Evolutionary conservation across 2,329 filamentous ascomycete genomes (phyloP).

Genomic region (Aspergillus neotritici): DNA sequence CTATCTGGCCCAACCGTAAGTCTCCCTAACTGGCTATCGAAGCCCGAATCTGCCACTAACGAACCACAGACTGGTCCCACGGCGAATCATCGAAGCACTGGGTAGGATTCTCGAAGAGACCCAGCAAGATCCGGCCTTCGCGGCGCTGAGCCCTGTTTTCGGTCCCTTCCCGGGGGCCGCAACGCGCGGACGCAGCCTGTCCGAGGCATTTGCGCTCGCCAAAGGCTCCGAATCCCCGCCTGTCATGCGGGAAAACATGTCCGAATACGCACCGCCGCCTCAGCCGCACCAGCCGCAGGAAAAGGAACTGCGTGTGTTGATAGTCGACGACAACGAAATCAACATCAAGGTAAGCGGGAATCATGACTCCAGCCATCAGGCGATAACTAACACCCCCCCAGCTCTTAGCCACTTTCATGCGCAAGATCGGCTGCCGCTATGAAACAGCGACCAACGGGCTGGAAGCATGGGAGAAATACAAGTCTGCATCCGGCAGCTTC

Average conservation of each 20-base stretch:
- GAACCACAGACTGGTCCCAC: conserved; percentile 21
- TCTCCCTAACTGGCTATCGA: not conserved
- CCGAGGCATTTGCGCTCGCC: conserved; percentile 13
- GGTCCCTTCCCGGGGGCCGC: conserved; percentile 8
- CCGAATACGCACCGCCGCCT: conserved; percentile 7
- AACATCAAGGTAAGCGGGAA: conserved; percentile 27
- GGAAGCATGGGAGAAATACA: conserved; percentile 34
- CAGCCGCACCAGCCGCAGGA: conserved; percentile 1
- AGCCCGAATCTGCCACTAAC: conserved; percentile 7
- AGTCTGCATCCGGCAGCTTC: conserved; percentile 22
- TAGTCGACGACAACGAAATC: conserved; percentile 42
- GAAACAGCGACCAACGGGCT: conserved; percentile 37
- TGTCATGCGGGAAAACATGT: conserved; percentile 10
- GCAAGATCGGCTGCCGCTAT: conserved; percentile 32
- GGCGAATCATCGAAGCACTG: conserved; percentile 20
- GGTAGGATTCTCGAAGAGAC: conserved; percentile 7
- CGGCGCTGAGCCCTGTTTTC: conserved; percentile 2
- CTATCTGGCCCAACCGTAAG: conserved; percentile 25
- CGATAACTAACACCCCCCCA: conserved; percentile 2
- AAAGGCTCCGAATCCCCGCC: conserved; percentile 13
- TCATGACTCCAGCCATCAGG: not conserved
- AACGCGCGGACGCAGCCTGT: conserved; percentile 9
- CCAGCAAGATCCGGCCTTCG: not conserved
- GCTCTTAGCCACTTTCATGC: conserved; percentile 35
- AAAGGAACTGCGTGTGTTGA: conserved; percentile 23